These are phyloP conservation scores for Pleurotus tuber-regium DNA, from an alignment of 768 basidiomycete species.

Conservation along the genomic window DNA sequence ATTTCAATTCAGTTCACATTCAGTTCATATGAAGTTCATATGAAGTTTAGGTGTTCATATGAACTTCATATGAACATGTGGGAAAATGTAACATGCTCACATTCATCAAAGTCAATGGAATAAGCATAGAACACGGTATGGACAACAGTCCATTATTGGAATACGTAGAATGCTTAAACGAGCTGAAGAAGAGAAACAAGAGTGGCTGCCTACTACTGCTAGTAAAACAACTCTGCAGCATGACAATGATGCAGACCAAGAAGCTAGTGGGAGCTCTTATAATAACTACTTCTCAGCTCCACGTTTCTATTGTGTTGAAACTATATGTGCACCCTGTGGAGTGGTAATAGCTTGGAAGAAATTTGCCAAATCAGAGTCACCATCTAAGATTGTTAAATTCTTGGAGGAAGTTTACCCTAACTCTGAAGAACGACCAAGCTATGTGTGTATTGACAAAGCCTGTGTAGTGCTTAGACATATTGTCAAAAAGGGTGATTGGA, in stretches of 20 bases:
- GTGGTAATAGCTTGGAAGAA: conserved; percentile 26
- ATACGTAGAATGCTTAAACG: not conserved
- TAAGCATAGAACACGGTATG: too few species aligned
- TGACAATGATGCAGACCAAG: not conserved
- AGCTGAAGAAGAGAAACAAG: conserved; percentile 1
- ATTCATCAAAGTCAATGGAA: too few species aligned
- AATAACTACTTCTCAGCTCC: conserved; percentile 24
- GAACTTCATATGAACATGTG: too few species aligned
- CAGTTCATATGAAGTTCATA: too few species aligned
- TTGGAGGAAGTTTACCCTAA: conserved; percentile 20
- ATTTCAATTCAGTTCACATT: too few species aligned
- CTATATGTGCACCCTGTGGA: conserved; percentile 18
- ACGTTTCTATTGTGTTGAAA: conserved; percentile 12
- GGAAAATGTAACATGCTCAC: too few species aligned
- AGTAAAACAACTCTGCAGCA: conserved; percentile 14
- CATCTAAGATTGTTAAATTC: conserved; percentile 18
- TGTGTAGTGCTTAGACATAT: conserved; percentile 16
- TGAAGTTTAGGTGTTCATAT: too few species aligned
- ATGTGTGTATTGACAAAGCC: conserved; percentile 26
- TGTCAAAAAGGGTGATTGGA: conserved; percentile 11
- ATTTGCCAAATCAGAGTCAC: conserved; percentile 26
- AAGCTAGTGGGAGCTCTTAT: conserved; percentile 20
- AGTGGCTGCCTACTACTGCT: conserved; percentile 1
- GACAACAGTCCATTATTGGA: too few species aligned
- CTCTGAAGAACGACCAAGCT: conserved; percentile 16